Evolutionary conservation across 2,329 filamentous ascomycete genomes (phyloP), one percentile per base, ranked within the genome.

Genomic region (Colletotrichum sp.): DNA sequence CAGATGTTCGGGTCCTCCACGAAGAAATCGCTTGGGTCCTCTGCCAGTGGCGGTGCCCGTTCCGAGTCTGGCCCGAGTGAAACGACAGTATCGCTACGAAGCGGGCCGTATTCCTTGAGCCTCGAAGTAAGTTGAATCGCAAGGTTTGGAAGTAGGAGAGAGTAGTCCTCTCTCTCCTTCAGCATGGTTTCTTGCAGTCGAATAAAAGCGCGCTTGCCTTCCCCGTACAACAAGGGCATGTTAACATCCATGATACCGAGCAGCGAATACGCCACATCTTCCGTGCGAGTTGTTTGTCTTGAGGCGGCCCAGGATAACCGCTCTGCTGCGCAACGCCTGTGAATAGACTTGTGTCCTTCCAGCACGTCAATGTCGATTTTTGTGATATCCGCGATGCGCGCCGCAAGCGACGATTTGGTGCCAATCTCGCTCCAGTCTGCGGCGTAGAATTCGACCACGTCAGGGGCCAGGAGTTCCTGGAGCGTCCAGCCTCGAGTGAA

Each of bases 401-500:
- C 44, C 55, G 72, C 76, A 65, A 79, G 77, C 18, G 76, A 78
- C 0, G 81, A 77, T 64, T 81, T 81, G 15, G 77, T 79, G 3
- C 82, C 82, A n/a, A 83, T 80, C 9, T 75, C 75, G 3, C 69
- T 66, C 82, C 82, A 84, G 16, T 79, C 49, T 2, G 68, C 44
- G 16, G 82, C 80, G 55, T 81, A 83, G 36, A 84, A 83, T n/a
- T 78, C 77, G 32, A 83, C 80, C 21, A 68, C 68, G 9, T 78
- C 76, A 1, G 82, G 82, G 0, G 82, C 81, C 21, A 83, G 78
- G 12, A 83, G 74, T 69, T 83, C 82, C n/a, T 83, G 80, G 4
- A 83, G 77, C 16, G 73, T 83, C 81, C 76, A 84, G 55, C 78
- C 80, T 24, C 78, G 71, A 72, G 75, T 78, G 55, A 80, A 80